Percentiles rank a stretch among this genome's conserved stretches.
Conservation (phyloP, 176 grass and related monocot species). For the Tillandsia fasciculata region DNA sequence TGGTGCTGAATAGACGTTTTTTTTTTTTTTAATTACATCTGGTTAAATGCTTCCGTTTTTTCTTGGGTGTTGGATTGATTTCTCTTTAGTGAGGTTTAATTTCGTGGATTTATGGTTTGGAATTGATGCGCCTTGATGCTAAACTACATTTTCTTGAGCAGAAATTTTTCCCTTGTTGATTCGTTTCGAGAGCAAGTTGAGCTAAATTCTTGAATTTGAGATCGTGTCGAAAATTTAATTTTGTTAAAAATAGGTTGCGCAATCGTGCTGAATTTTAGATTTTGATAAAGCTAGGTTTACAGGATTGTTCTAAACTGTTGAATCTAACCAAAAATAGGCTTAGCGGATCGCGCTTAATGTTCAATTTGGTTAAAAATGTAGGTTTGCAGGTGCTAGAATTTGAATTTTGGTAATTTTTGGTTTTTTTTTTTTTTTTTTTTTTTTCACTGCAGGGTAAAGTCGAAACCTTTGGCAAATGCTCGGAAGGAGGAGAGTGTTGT, state of each 20-base stretch:
- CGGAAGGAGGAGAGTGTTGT: slow-evolving; percentile 14
- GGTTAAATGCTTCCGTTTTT: neutral
- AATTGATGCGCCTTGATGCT: no score
- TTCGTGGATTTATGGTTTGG: no score
- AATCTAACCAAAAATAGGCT: neutral
- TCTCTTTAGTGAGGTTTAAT: neutral
- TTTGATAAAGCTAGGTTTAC: no score
- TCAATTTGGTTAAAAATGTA: neutral
- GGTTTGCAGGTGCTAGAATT: slow-evolving; percentile 1
- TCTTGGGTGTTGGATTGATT: neutral
- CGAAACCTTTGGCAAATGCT: slow-evolving; percentile 6
- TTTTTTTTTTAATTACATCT: neutral
- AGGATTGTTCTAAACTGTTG: neutral
- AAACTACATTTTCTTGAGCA: no score
- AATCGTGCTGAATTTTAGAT: no score
- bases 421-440: slow-evolving; percentile 18
- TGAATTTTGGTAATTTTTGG: neutral
- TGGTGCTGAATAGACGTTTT: neutral
- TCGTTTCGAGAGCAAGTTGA: no score
- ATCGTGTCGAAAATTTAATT: no score
- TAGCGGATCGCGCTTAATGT: neutral
- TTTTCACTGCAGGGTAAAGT: slow-evolving; percentile 3
- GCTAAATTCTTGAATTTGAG: no score
- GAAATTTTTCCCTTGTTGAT: no score
- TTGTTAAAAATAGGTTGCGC: no score